phyloP scores from a whole-genome alignment of 495 filamentous ascomycete species.

The Aspergillus kassunensis region DNA sequence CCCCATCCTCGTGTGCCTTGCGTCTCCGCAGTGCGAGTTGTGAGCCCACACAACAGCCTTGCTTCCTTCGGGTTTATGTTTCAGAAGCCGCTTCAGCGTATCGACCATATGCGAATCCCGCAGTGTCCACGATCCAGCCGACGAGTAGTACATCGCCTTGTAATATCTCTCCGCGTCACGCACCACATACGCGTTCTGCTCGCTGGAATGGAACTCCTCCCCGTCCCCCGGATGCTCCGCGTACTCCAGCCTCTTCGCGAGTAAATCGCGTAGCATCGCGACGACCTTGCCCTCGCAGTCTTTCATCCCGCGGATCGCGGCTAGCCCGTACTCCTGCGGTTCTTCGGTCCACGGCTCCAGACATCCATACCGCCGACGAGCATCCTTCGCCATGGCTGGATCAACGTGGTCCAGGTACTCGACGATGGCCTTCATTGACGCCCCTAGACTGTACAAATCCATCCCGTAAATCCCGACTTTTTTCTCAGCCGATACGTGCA shows the following conservation, averaged over 20 bases:
- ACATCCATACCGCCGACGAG: constrained; percentile 43
- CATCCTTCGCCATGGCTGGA: constrained; percentile 40
- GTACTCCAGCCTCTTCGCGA: constrained; percentile 46
- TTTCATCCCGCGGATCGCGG: constrained; percentile 39
- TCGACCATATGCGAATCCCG: constrained; percentile 58
- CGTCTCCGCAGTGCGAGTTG: constrained; percentile 59
- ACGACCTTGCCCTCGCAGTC: constrained; percentile 49
- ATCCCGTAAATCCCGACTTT: constrained; percentile 51
- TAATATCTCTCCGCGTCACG: constrained; percentile 57
- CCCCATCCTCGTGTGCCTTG: constrained; percentile 53
- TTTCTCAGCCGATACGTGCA: constrained; percentile 20
- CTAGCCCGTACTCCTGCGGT: constrained; percentile 50
- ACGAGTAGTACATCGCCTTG: constrained; percentile 56
- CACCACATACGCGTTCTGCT: constrained; percentile 55
- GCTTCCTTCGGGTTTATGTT: constrained; percentile 33
- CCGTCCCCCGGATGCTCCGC: constrained; percentile 28
- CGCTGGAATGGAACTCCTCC: constrained; percentile 49
- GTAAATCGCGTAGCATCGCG: constrained; percentile 41
- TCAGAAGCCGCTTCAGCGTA: constrained; percentile 44
- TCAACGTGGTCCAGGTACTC: constrained; percentile 51
- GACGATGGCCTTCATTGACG: constrained; percentile 49
- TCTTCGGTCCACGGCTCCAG: constrained; percentile 51
- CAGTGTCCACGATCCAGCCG: constrained; percentile 53
- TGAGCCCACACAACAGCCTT: constrained; percentile 60
- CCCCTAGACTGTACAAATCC: constrained; percentile 53